Conservation (phyloP, 164 flowering plant species). For the Hamamelis virginiana region DNA sequence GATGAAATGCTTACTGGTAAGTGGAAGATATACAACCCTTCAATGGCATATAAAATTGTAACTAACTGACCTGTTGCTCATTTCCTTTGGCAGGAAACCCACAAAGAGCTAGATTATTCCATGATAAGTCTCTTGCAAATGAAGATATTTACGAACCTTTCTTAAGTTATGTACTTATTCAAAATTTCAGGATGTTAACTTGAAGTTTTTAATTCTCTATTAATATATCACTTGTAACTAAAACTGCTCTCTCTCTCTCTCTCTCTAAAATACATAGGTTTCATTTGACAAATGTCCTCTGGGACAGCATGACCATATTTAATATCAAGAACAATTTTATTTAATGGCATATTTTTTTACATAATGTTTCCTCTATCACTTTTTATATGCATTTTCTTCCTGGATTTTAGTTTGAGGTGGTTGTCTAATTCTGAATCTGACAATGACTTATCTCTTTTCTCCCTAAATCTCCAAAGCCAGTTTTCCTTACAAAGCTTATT, state of each 20-base stretch:
- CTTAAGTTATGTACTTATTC: slow-evolving; percentile 56
- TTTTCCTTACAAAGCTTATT: too few species aligned
- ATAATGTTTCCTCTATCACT: too few species aligned
- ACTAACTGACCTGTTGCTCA: slow-evolving; percentile 11
- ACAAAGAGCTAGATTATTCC: slow-evolving; percentile 82
- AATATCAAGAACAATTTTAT: not conserved
- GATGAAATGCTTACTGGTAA: slow-evolving; percentile 98
- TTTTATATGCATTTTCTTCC: too few species aligned
- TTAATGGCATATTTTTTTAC: too few species aligned
- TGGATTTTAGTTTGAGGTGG: too few species aligned
- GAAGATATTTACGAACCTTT: slow-evolving; percentile 93
- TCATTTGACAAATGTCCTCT: not conserved
- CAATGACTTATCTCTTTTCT: too few species aligned
- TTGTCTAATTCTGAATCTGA: too few species aligned
- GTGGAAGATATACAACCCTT: not conserved
- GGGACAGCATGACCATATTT: not conserved
- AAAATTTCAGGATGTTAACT: not conserved
- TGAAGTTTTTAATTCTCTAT: not conserved
- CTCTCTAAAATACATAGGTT: not conserved
- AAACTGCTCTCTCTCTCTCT: not conserved
- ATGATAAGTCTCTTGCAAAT: slow-evolving; percentile 74
- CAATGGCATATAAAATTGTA: not conserved
- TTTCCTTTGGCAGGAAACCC: slow-evolving; percentile 71
- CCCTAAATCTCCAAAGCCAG: too few species aligned
- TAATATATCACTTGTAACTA: not conserved